A percentile compares a stretch with the other conserved stretches of the same genome.
These are phyloP conservation scores for Ambispora gerdemannii DNA, from an alignment of 192 early-diverging fungal species.

Conservation along the genomic window DNA sequence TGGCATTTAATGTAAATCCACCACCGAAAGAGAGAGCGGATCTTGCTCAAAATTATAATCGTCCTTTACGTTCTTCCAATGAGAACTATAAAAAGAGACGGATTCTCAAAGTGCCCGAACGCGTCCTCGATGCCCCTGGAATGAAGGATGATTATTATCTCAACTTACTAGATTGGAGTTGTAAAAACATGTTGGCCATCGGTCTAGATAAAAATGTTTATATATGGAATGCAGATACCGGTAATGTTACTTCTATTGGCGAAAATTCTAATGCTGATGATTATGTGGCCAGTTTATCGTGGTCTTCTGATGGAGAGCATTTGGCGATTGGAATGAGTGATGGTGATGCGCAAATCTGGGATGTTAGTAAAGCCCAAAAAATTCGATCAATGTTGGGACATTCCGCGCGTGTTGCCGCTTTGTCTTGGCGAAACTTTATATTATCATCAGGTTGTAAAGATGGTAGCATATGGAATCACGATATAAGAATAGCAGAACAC, in stretches of 20 bases:
- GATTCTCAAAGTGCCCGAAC: conserved; percentile 77
- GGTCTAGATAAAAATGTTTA: conserved; percentile 85
- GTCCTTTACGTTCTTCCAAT: conserved; percentile 31
- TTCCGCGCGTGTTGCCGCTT: conserved; percentile 72
- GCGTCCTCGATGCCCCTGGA: conserved; percentile 85
- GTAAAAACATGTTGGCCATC: conserved; percentile 77
- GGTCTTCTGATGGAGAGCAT: conserved; percentile 65
- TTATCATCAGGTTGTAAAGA: conserved; percentile 84
- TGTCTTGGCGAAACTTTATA: conserved; percentile 82
- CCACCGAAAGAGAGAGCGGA: conserved; percentile 54
- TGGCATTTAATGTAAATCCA: conserved; percentile 75
- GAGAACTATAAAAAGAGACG: conserved; percentile 51
- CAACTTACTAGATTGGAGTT: conserved; percentile 92
- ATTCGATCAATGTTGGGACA: conserved; percentile 84
- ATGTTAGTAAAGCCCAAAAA: conserved; percentile 67
- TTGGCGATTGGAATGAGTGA: conserved; percentile 70
- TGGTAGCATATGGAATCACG: conserved; percentile 92
- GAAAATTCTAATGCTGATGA: conserved; percentile 38
- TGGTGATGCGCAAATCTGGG: conserved; percentile 91
- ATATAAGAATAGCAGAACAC: conserved; percentile 85
- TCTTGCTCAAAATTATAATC: conserved; percentile 56
- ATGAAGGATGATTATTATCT: conserved; percentile 94
- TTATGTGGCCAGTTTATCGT: conserved; percentile 72
- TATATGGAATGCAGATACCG: conserved; percentile 81
- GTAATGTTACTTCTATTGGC: conserved; percentile 49